Evolutionary conservation across 495 filamentous ascomycete species (phyloP), one percentile per base, ranked within the genome.

Genomic region (Tuber borchii): DNA sequence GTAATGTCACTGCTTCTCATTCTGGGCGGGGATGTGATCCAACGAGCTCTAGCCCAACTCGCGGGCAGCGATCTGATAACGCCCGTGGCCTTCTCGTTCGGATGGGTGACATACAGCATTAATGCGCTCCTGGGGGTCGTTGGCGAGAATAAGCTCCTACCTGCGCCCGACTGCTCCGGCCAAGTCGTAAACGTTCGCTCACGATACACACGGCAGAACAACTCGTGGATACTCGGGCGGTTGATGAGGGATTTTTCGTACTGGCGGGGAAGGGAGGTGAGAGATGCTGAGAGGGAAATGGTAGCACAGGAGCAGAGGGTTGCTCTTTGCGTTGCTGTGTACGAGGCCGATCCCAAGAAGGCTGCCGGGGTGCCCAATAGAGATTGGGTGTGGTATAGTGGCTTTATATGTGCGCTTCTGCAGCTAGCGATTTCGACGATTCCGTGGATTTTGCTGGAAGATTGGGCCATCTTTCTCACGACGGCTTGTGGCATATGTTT

Each of bases 21-120:
- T 70, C 74, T 88, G 20, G 87, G 88, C n/a, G 86, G 86, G 16
- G 85, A 88, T 71, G 81, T 88, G n/a, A 81, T 89, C 16, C 79
- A 81, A 34, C 76, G 76, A 31, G 88, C 88, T 6, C 80, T 89
- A 26, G 87, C 87, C 6, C 86, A 88, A 70, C 74, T 86, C 0
- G 71, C 80, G 1, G 85, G 87, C 7, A 26, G 26, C 26, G 80
- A 81, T 6, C 44, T 45, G 0, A 48, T 87, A 40, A 85, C 85
- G 0, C 87, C 88, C 2, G 86, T 89, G 8, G 82, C 84, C 5
- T 89, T 90, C 79, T 88, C 86, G 1, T 90, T 89, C 75, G 87
- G 87, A 73, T 78, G 73, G 81, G 77, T 78, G 4, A 22, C 45
- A 26, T 75, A 77, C 42, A 37, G 46, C 12, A 40, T 76, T n/a